Conservation (phyloP, 495 filamentous ascomycete species). For the Cudoniella acicularis region DNA sequence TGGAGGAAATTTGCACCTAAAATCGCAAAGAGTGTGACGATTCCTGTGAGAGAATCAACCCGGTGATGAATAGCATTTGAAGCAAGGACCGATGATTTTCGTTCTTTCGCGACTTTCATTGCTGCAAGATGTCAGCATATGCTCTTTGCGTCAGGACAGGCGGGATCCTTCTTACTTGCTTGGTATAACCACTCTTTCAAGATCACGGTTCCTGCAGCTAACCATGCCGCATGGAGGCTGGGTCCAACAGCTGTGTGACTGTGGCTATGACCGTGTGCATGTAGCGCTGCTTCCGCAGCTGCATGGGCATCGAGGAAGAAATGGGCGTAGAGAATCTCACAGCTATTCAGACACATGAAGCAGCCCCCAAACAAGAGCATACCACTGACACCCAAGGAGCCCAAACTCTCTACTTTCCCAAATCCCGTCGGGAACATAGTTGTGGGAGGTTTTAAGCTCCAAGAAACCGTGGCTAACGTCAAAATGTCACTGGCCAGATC, state of each 20-base stretch:
- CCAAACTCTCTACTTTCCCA: conserved; percentile 95
- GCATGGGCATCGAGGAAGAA: conserved; percentile 66
- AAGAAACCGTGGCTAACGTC: conserved; percentile 88
- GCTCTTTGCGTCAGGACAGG: not conserved
- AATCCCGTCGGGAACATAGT: conserved; percentile 83
- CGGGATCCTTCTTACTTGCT: conserved; percentile 61
- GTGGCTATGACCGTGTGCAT: conserved; percentile 58
- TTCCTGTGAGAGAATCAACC: conserved; percentile 88
- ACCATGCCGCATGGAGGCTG: conserved; percentile 89
- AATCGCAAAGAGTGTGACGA: conserved; percentile 86
- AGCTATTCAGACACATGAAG: conserved; percentile 81
- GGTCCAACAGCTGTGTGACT: conserved; percentile 62
- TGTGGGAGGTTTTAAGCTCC: conserved; percentile 80
- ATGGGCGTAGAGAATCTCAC: conserved; percentile 70
- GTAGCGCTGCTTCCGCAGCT: conserved; percentile 55
- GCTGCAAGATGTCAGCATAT: conserved; percentile 45
- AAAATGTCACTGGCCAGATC: conserved; percentile 93
- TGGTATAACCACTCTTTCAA: conserved; percentile 97
- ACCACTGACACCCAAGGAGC: conserved; percentile 86
- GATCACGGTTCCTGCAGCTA: conserved; percentile 85
- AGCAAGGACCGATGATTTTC: conserved; percentile 93
- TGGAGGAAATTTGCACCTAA: conserved; percentile 81
- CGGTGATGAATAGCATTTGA: conserved; percentile 96
- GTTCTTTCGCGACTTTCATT: conserved; percentile 92
- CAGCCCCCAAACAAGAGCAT: conserved; percentile 83